These are phyloP conservation scores for Xylaria sp. DNA, from an alignment of 2,329 filamentous ascomycete genomes.

Conservation along the genomic window DNA sequence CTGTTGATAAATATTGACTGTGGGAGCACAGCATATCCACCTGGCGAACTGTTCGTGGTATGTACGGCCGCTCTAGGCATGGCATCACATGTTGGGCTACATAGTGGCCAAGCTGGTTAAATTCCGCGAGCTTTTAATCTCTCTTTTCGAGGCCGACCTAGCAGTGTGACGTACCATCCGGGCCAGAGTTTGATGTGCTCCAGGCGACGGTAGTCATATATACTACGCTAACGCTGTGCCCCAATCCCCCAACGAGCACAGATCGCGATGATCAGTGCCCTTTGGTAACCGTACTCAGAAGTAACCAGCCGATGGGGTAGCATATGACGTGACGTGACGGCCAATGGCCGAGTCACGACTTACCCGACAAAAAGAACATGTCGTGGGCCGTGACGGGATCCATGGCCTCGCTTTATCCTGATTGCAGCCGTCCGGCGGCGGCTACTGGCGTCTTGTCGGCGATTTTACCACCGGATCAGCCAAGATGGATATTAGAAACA, in stretches of 20 bases:
- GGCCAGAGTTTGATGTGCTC: background rate
- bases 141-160: background rate
- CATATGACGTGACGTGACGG: background rate
- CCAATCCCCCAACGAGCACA: background rate
- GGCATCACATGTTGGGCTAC: background rate
- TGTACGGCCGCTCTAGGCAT: background rate
- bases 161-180: background rate
- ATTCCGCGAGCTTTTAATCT: constrained; percentile 6
- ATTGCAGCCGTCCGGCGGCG: background rate
- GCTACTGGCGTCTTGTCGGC: constrained; percentile 1
- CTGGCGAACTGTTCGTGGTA: background rate
- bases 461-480: constrained; percentile 14
- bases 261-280: background rate
- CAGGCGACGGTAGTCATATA: background rate
- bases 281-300: background rate
- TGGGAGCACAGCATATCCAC: background rate
- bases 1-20: background rate
- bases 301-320: background rate
- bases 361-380: background rate
- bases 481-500: constrained; percentile 19
- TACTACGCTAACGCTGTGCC: background rate
- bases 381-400: background rate
- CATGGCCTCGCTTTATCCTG: background rate
- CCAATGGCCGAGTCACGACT: background rate
- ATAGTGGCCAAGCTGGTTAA: constrained; percentile 9